A percentile compares a stretch with the other conserved stretches of the same genome.
Conservation (phyloP, 2,329 filamentous ascomycete genomes). For the Scedosporium boydii region DNA sequence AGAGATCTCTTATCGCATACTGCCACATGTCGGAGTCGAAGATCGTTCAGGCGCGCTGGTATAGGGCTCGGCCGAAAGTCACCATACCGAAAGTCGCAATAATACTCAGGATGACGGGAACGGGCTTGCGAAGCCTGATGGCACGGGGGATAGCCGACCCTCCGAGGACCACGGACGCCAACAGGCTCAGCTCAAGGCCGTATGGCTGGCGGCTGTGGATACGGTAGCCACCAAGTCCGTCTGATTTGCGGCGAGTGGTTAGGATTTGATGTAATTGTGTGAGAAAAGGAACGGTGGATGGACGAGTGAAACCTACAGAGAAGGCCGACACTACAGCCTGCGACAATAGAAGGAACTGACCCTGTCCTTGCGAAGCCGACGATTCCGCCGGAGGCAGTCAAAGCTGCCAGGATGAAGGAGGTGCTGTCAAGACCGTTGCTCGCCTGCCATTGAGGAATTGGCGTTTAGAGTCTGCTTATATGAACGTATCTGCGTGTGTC, state of each 20-base stretch:
- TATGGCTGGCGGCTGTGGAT: slow-evolving; percentile 67
- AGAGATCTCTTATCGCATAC: too few species aligned
- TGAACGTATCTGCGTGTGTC: not conserved
- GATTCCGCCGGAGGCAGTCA: slow-evolving; percentile 81
- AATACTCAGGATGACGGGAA: slow-evolving; percentile 70
- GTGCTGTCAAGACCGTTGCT: slow-evolving; percentile 32
- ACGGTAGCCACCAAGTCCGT: slow-evolving; percentile 73
- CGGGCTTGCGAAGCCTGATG: slow-evolving; percentile 72
- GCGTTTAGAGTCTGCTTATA: not conserved
- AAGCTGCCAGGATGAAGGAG: slow-evolving; percentile 67
- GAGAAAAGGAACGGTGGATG: not conserved
- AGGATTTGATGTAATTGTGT: not conserved
- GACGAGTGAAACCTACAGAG: slow-evolving; percentile 37
- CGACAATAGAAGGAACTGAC: slow-evolving; percentile 77
- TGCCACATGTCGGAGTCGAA: not conserved
- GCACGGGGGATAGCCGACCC: slow-evolving; percentile 81
- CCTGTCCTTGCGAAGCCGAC: slow-evolving; percentile 78
- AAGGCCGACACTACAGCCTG: slow-evolving; percentile 72
- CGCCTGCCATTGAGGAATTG: not conserved
- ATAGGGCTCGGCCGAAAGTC: slow-evolving; percentile 66
- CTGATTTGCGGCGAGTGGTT: slow-evolving; percentile 20
- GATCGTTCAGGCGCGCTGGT: slow-evolving; percentile 26
- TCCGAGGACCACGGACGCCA: slow-evolving; percentile 77
- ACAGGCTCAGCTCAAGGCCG: slow-evolving; percentile 78
- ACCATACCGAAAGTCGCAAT: slow-evolving; percentile 70